Conservation (phyloP, 2,329 filamentous ascomycete species). For the Ramularia endophylla region DNA sequence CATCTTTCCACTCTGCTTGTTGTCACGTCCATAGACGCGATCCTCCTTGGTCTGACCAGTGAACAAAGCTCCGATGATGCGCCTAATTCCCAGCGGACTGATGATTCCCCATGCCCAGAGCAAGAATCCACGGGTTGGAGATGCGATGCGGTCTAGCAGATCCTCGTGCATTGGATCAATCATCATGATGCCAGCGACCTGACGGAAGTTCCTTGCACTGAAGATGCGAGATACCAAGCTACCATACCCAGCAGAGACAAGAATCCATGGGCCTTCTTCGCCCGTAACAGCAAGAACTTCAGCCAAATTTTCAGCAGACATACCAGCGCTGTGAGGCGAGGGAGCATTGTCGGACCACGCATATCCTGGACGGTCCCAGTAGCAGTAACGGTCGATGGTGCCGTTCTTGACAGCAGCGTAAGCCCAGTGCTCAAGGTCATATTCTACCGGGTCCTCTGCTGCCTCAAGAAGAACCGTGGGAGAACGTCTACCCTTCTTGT, state of each 20-base stretch:
- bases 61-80: conserved; percentile 74
- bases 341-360: conserved; percentile 89
- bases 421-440: conserved; percentile 73
- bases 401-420: conserved; percentile 70
- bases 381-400: conserved; percentile 84
- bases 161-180: conserved; percentile 90
- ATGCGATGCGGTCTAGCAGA: conserved; percentile 62
- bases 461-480: conserved; percentile 84
- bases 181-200: conserved; percentile 73
- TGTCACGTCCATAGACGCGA: conserved; percentile 72
- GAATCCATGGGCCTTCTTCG: conserved; percentile 82
- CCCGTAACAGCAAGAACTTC: conserved; percentile 76
- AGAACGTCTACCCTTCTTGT: conserved; percentile 47
- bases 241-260: conserved; percentile 80
- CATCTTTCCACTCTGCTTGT: conserved; percentile 73
- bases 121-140: conserved; percentile 66
- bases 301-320: conserved; percentile 82
- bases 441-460: conserved; percentile 72
- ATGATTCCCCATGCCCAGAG: conserved; percentile 83
- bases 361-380: conserved; percentile 86
- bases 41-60: conserved; percentile 73
- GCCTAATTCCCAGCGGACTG: conserved; percentile 79
- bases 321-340: conserved; percentile 86
- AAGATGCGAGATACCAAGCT: conserved; percentile 90
- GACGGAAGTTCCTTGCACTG: conserved; percentile 69